Evolutionary conservation across 108 stramenopile genomes (phyloP).

Genomic region (Fistulifera pelliculosa): DNA sequence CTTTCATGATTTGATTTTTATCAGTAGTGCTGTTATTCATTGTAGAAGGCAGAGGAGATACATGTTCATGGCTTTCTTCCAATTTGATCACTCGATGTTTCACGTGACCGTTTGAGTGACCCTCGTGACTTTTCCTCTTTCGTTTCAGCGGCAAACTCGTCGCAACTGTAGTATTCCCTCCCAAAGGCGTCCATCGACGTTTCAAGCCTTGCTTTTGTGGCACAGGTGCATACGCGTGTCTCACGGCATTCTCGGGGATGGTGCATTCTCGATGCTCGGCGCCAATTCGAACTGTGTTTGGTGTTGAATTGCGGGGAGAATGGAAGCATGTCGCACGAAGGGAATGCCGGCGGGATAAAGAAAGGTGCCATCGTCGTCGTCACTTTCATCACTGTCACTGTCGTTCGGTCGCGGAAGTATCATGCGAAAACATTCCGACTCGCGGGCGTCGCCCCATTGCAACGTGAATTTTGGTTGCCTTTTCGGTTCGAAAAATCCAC

Average conservation of each 20-base stretch:
- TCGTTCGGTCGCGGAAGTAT: background rate
- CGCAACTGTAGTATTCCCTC: background rate
- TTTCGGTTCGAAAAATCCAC: too few relatives aligned
- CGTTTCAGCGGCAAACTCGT: background rate
- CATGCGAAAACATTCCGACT: conserved; percentile 1
- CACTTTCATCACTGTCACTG: background rate
- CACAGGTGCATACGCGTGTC: conserved; percentile 51
- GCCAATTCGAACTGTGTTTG: too few relatives aligned
- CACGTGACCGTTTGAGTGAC: background rate
- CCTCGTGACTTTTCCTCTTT: background rate
- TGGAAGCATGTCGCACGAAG: conserved; percentile 4
- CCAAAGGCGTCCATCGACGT: conserved; percentile 60
- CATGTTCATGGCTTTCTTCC: conserved; percentile 4
- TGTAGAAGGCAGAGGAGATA: background rate
- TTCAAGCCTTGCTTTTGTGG: conserved; percentile 70
- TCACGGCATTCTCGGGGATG: conserved; percentile 11
- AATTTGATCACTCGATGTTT: background rate
- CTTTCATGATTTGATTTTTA: background rate
- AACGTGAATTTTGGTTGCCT: background rate
- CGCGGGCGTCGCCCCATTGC: background rate
- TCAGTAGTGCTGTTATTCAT: background rate
- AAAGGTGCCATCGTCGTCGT: conserved; percentile 1
- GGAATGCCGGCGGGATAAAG: conserved; percentile 11
- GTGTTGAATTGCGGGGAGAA: background rate
- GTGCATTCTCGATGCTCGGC: too few relatives aligned